Base-by-base conservation (phyloP, 2,329 filamentous ascomycete species). In the Fusarium nematophilum region DNA sequence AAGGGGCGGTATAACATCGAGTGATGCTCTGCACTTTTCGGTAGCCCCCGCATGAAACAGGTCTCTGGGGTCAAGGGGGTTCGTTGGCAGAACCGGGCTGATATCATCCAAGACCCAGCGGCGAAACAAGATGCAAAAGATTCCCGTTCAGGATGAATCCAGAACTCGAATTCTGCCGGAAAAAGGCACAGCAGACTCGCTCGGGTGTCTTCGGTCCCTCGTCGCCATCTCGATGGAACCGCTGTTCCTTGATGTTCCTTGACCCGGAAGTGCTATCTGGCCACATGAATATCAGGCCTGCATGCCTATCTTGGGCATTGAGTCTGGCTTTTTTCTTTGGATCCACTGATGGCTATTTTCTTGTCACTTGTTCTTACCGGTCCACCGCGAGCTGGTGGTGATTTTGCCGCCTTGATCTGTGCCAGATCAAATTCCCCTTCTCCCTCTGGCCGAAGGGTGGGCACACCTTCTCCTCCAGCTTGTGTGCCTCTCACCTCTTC, bases 11-110 rank as follows among this genome's bases (percentile, higher is more conserved):
- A 55, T 55, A 51, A 36, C 25, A 42, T 40, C 43, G 9, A 46
- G 50, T 38, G 29, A 50, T 39, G 42, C 39, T 60, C 29, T 48
- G 53, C 30, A 29, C 13, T 44, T 36, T 34, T 53, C 38, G 52
- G 36, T 31, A 49, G 40, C 40, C 56, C 52, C 57, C 48, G 61
- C 57, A 55, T 62, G 60, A 64, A 64, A 64, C 61, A 57, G 34
- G 43, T 48, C 47, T 44, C 37, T 26, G 14, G 60, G 61, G 47
- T 50, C 61, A 45, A 46, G 52, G 61, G 52, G 61, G 52, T 42
- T 62, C 29, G 45, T 27, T 43, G 27, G 21, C n/a, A 36, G 13
- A 34, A 13, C 30, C 23, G 44, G 43, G 43, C 39, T 57, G 45
- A 46, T 38, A 31, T 34, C 29, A 42, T 64, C 38, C 48, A 62